Conservation (phyloP, 257 asterid genomes). For the Scutellaria barbata region DNA sequence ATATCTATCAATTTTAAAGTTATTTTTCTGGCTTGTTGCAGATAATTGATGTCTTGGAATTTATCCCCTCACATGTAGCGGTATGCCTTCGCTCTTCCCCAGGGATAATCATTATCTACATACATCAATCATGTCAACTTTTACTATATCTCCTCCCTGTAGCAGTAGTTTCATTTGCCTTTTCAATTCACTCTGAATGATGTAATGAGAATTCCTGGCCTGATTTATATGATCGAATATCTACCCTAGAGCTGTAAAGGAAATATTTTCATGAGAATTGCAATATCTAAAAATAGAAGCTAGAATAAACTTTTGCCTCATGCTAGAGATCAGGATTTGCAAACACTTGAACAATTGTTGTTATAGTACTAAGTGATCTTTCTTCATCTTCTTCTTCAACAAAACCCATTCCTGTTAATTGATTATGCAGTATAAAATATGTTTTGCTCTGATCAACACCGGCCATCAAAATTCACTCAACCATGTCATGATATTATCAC, state of each 20-base stretch:
- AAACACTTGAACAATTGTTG: not conserved
- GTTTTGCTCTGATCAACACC: constrained; percentile 1
- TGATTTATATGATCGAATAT: not conserved
- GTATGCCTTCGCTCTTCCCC: constrained; percentile 50
- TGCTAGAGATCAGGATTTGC: constrained; percentile 7
- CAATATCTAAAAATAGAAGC: constrained; percentile 22
- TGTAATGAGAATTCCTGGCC: constrained; percentile 15
- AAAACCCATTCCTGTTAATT: constrained; percentile 11
- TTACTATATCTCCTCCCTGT: not conserved
- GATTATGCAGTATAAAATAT: not conserved
- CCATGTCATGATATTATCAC: constrained; percentile 6
- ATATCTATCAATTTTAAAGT: constrained; percentile 19
- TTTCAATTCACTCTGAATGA: constrained; percentile 10
- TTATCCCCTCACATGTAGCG: constrained; percentile 91
- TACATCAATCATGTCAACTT: constrained; percentile 26
- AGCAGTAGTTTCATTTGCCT: constrained; percentile 16
- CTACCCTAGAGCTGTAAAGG: not conserved
- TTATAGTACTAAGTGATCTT: not conserved
- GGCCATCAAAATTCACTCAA: constrained; percentile 14
- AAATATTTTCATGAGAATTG: not conserved
- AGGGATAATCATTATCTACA: constrained; percentile 14
- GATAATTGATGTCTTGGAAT: constrained; percentile 94
- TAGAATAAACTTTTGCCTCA: not conserved
- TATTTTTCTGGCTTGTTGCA: constrained; percentile 49
- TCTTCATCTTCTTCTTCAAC: not conserved